Conservation (phyloP, 306 rosid species). For the Morella rubra region DNA sequence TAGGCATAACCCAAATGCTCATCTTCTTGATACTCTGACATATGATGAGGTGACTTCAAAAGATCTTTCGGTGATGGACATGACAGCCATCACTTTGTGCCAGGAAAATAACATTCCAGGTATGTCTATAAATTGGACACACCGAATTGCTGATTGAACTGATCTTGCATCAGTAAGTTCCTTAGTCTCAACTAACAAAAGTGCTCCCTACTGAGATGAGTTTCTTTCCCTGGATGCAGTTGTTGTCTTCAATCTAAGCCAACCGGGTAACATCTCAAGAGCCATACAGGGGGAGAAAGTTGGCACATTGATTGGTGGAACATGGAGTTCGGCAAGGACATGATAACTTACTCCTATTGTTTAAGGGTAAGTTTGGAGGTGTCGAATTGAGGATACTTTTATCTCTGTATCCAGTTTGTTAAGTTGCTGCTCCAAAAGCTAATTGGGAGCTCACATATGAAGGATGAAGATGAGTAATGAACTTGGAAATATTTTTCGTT, state of each 20-base stretch:
- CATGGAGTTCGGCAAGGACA: constrained; percentile 52
- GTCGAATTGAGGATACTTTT: constrained; percentile 4
- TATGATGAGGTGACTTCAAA: constrained; percentile 81
- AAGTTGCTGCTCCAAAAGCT: neutral
- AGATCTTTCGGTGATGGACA: constrained; percentile 92
- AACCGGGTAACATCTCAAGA: constrained; percentile 82
- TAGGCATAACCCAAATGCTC: constrained; percentile 69
- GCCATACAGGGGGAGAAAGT: constrained; percentile 87
- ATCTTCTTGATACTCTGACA: constrained; percentile 70
- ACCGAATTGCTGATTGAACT: neutral
- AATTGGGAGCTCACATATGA: neutral
- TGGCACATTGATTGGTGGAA: constrained; percentile 85
- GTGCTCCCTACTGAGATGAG: constrained; percentile 17
- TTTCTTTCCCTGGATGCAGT: constrained; percentile 47
- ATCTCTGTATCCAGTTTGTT: constrained; percentile 1
- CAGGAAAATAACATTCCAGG: constrained; percentile 95
- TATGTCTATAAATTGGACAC: constrained; percentile 30
- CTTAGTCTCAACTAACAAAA: neutral
- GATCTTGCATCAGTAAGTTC: constrained; percentile 11
- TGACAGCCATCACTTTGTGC: constrained; percentile 95
- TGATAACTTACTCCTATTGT: constrained; percentile 20
- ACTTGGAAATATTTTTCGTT: neutral
- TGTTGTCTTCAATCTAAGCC: constrained; percentile 83
- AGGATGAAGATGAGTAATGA: neutral
- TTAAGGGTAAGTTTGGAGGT: neutral